Conservation (phyloP, 441 rosid species). For the Lagerstroemia fauriei region DNA sequence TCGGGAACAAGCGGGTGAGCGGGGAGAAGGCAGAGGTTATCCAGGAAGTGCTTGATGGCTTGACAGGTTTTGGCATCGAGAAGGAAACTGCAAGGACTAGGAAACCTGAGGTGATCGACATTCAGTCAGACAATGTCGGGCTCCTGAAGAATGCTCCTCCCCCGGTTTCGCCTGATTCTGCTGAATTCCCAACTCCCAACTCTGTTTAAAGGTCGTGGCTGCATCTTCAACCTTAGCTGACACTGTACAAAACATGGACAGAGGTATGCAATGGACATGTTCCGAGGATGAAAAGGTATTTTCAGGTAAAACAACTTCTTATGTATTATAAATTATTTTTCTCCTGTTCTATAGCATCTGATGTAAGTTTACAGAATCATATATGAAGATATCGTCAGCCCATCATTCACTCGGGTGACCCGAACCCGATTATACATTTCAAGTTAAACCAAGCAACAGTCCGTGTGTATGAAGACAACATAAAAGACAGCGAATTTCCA, state of each 20-base stretch:
- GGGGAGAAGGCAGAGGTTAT: slow-evolving; percentile 18
- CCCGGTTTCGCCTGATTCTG: slow-evolving; percentile 20
- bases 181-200: neutral
- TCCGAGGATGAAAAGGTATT: no score
- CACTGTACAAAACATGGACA: neutral
- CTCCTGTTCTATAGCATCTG: neutral
- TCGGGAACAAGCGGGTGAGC: slow-evolving; percentile 12
- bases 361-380: no score
- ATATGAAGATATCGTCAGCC: no score
- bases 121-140: slow-evolving; percentile 17
- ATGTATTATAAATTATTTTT: no score
- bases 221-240: neutral
- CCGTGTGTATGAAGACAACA: neutral
- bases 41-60: slow-evolving; percentile 1
- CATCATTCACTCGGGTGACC: neutral
- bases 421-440: neutral
- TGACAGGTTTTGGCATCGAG: slow-evolving; percentile 1
- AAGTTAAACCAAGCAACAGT: neutral
- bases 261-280: neutral
- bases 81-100: neutral
- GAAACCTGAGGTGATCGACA: slow-evolving; percentile 20
- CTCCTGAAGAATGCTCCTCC: slow-evolving; percentile 14
- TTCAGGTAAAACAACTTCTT: neutral
- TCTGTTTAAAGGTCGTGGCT: neutral
- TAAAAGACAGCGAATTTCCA: neutral